Conservation (phyloP, 768 basidiomycete species). For the Macrolepiota fuliginosa region DNA sequence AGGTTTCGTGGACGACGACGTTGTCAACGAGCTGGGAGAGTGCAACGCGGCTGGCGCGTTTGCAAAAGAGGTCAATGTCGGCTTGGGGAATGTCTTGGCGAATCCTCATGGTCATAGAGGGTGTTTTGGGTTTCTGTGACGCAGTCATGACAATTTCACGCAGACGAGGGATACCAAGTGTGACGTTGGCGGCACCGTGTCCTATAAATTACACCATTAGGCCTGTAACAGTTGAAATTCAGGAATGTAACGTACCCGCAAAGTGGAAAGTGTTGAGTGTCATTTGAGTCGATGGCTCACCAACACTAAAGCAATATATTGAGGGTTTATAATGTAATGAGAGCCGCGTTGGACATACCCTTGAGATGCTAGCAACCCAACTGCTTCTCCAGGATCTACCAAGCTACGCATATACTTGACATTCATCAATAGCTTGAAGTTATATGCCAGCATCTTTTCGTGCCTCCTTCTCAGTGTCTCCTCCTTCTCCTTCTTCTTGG, state of each 20-base stretch:
- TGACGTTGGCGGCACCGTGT: slow-evolving; percentile 98
- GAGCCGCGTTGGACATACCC: slow-evolving; percentile 53
- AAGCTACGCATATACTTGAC: slow-evolving; percentile 91
- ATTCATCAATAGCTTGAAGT: slow-evolving; percentile 84
- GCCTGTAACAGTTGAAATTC: not conserved
- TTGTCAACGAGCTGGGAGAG: slow-evolving; percentile 87
- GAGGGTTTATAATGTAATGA: not conserved
- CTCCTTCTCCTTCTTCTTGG: slow-evolving; percentile 32
- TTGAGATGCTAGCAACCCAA: slow-evolving; percentile 94
- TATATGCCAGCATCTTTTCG: slow-evolving; percentile 42
- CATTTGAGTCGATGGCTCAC: slow-evolving; percentile 99
- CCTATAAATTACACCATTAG: slow-evolving; percentile 43
- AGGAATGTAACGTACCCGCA: slow-evolving; percentile 55
- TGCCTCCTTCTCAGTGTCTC: slow-evolving; percentile 41
- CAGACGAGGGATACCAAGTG: slow-evolving; percentile 96
- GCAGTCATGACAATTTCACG: slow-evolving; percentile 99
- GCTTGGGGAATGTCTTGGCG: slow-evolving; percentile 46
- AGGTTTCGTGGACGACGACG: slow-evolving; percentile 76
- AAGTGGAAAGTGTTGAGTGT: slow-evolving; percentile 99
- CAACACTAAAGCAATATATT: slow-evolving; percentile 62
- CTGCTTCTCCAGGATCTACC: slow-evolving; percentile 98
- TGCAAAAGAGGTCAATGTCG: slow-evolving; percentile 79
- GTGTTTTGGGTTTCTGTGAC: slow-evolving; percentile 92
- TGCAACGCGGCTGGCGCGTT: slow-evolving; percentile 79
- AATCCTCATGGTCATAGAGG: slow-evolving; percentile 90